Evolutionary conservation across 129 eudicot species (phyloP).

Genomic region (Saussurea involucrata): DNA sequence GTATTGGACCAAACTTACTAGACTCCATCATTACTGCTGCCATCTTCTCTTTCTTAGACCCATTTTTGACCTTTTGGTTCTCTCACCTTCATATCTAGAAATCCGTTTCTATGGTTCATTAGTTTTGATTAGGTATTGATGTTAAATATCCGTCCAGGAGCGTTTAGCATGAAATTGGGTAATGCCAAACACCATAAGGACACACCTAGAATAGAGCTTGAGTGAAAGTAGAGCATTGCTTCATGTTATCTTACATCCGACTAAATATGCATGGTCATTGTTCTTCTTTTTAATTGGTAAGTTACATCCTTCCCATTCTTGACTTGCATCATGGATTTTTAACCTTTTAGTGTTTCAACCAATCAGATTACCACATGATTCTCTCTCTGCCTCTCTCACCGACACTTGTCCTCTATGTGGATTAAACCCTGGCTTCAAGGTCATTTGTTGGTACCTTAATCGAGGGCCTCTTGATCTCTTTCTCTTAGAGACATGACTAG

Average conservation of each 20-base stretch:
- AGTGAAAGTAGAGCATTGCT: neutral
- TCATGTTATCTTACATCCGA: slow-evolving; percentile 2
- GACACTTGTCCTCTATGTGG: neutral
- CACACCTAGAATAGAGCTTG: neutral
- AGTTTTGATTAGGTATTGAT: neutral
- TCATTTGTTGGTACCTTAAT: neutral
- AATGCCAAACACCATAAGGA: neutral
- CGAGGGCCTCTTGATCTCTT: neutral
- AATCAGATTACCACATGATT: neutral
- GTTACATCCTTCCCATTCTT: neutral
- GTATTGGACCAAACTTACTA: neutral
- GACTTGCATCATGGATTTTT: neutral
- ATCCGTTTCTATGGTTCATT: neutral
- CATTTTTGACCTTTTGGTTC: neutral
- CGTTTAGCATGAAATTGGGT: neutral
- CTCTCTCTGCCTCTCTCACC: neutral
- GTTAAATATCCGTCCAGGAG: slow-evolving; percentile 9
- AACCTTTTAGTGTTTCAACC: slow-evolving; percentile 4
- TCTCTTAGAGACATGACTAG: neutral
- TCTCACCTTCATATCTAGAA: neutral
- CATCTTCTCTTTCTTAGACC: neutral
- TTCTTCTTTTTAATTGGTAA: neutral
- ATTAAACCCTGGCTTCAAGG: neutral
- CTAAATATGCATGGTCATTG: neutral
- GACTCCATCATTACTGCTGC: neutral